Base-by-base conservation (phyloP, 257 asterid species). In the Scutellaria baicalensis region DNA sequence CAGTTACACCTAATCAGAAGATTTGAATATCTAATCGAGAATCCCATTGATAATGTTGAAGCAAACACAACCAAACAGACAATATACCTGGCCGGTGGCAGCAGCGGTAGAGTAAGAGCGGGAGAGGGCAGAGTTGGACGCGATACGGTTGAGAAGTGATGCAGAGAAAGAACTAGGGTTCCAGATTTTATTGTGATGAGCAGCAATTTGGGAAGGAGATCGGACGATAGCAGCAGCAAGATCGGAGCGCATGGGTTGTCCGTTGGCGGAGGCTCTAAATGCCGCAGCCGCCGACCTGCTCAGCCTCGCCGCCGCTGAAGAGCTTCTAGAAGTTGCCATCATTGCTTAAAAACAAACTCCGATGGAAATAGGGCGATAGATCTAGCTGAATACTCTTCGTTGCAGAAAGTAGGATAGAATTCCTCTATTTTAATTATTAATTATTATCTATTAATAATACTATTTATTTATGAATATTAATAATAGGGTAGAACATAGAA, bases 31-130 rank as follows among this genome's bases (percentile, higher is more conserved):
- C 5, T 0, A 0, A 14, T 44, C 50, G 16, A 44, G 16, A 44
- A 44, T 35, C 4, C 4, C 59, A 52, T 4, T 31, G 44, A n/a
- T 8, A 13, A 13, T 57, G 9, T 23, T 23, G 43, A 13, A 33
- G 9, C 9, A 12, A 35, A 27, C 11, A 16, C 47, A 35, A 36
- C 47, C 51, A n/a, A 65, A 14, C 49, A 27, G 38, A 52, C 62
- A 63, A 33, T 39, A 59, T 45, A 71, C 97, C 90, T 84, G 91
- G 55, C 81, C 84, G 16, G 88, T 74, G 51, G 82, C 66, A 49
- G 93, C 72, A 57, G 89, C 69, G 59, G 80, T 42, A 47, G 93
- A 84, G 81, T 80, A 85, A 57, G 82, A 70, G 71, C 91, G 89
- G 39, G 73, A 16, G 31, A 75, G 56, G 66, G 11, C 52, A 42